phyloP scores from a whole-genome alignment of 352 stramenopile species.

The Aphanomyces invadans region DNA sequence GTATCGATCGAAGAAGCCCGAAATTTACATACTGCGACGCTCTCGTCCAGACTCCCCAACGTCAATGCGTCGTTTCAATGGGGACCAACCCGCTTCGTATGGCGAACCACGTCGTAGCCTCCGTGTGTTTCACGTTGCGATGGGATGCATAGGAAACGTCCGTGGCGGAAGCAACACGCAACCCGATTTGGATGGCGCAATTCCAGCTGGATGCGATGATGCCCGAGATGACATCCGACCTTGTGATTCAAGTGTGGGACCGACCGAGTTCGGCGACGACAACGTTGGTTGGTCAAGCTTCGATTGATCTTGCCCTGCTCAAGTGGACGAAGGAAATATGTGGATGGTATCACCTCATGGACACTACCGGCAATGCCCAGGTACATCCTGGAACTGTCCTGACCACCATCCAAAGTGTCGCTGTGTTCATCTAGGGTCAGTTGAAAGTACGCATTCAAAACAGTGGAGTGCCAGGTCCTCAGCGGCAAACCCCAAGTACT shows the following conservation, averaged over 20 bases:
- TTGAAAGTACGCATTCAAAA: conserved; percentile 5
- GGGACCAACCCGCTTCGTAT: neutral
- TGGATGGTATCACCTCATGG: conserved; percentile 20
- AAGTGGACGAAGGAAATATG: conserved; percentile 19
- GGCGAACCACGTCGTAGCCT: no score
- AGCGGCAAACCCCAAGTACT: no score
- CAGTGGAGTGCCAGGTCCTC: neutral
- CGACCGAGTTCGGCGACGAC: neutral
- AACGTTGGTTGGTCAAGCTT: neutral
- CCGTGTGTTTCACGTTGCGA: no score
- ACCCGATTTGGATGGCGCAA: neutral
- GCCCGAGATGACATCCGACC: neutral
- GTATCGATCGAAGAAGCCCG: conserved; percentile 1
- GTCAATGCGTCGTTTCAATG: neutral
- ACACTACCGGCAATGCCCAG: neutral
- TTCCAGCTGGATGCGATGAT: neutral
- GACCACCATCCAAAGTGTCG: no score
- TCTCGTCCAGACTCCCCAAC: neutral
- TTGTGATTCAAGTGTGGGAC: neutral
- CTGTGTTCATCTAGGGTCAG: no score
- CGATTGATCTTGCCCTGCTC: conserved; percentile 5
- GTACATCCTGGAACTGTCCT: no score
- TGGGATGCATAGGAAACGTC: neutral
- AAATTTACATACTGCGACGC: neutral
- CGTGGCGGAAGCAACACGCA: neutral